Evolutionary conservation across 352 stramenopile species (phyloP), one percentile per base, ranked within the genome.

Genomic region (Aphanomyces invadans): DNA sequence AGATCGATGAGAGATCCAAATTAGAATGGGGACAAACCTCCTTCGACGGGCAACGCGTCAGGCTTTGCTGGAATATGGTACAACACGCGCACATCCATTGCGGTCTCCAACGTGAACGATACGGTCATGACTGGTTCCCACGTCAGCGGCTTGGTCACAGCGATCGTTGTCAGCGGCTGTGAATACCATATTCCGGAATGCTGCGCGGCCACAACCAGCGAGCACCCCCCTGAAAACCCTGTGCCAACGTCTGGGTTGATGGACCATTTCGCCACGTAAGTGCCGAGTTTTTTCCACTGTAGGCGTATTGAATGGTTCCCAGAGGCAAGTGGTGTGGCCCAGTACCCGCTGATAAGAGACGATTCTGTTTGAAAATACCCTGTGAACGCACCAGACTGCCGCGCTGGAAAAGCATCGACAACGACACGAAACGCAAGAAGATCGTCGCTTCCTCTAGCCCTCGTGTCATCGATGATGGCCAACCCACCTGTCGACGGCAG

Each of bases 261-360:
- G 12, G 26, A 21, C 60, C 60, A 67, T 15, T 49, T 12, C 4
- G 42, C n/a, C 4, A 67, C 46, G 28, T 49, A 59, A 3, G 23
- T 38, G 10, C 60, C 60, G 9, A 42, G 15, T 28, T 67, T 67
- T 59, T 59, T 67, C 60, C 60, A 67, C 33, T 67, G 10, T 2
- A 67, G 49, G 28, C 32, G 26, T n/a, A 67, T 21, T 17, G 42
- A 57, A 17, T 67, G 60, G 49, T 67, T 67, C 19, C 60, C 60
- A 25, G 60, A 15, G 21, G 60, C 38, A n/a, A 67, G 60, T 21
- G 29, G 11, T 2, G 33, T 32, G 21, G 48, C 60, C 12, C 21
- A 57, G 28, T 67, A 67, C 17, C 60, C 60, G n/a, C 4, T 39
- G 11, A 67, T 25, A n/a, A 59, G 17, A 17, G 60, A 67, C n/a